Percentiles rank a stretch among this genome's conserved stretches.
Evolutionary conservation across 2,329 filamentous ascomycete species (phyloP).

Genomic region (Trichoderma atrobrunneum): DNA sequence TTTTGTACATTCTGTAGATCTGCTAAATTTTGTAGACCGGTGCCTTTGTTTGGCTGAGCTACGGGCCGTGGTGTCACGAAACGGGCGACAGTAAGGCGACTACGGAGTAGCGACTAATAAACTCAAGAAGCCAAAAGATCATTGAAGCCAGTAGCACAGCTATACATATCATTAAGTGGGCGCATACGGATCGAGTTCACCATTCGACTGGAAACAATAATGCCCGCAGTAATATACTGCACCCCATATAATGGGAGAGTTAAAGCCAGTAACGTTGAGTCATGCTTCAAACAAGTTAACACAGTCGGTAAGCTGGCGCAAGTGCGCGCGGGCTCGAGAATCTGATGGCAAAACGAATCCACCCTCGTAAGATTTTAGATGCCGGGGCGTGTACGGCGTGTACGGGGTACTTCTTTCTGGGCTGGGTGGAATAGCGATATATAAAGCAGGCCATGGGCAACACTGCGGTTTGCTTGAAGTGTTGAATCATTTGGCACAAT

Average conservation of each 20-base stretch:
- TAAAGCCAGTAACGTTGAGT: not conserved
- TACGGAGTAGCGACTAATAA: too few relatives aligned
- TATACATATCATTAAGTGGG: not conserved
- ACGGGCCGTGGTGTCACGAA: not conserved
- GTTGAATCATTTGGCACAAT: not conserved
- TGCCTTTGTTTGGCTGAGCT: not conserved
- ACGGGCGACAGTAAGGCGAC: not conserved
- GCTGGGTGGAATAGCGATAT: not conserved
- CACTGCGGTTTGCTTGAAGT: not conserved
- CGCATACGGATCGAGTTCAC: not conserved
- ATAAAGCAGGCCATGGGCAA: not conserved
- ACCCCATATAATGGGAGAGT: not conserved
- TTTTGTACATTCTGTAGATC: not conserved
- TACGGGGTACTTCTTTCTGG: not conserved
- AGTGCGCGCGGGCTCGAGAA: not conserved
- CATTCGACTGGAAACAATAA: not conserved
- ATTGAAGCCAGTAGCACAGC: not conserved
- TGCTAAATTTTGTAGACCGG: not conserved
- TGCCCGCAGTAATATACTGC: not conserved
- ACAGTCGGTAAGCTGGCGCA: conserved; percentile 1
- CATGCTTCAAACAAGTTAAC: not conserved
- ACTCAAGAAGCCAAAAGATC: not conserved
- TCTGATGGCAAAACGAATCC: not conserved
- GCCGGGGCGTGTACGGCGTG: not conserved
- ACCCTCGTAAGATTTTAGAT: conserved; percentile 11